phyloP scores from a whole-genome alignment of 805 yeast species.

The Komagataella ulmi region DNA sequence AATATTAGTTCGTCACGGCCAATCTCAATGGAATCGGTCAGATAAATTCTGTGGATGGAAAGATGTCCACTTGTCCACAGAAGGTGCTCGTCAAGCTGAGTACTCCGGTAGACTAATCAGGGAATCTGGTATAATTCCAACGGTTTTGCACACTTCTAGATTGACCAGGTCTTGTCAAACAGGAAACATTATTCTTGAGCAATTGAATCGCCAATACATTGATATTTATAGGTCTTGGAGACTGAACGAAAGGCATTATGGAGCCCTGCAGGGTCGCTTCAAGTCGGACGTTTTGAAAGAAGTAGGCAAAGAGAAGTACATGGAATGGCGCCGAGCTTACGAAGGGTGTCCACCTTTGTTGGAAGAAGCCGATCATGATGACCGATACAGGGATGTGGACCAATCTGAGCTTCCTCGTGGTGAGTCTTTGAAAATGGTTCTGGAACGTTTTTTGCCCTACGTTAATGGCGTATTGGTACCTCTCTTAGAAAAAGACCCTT shows the following conservation, averaged over 20 bases:
- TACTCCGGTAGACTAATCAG: constrained; percentile 48
- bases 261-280: constrained; percentile 67
- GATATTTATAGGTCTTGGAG: constrained; percentile 62
- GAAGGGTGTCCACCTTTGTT: constrained; percentile 54
- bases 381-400: constrained; percentile 27
- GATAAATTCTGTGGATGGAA: constrained; percentile 82
- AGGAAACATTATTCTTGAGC: constrained; percentile 48
- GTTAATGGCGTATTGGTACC: constrained; percentile 35
- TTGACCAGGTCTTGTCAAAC: constrained; percentile 67
- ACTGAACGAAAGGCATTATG: constrained; percentile 76
- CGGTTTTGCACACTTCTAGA: constrained; percentile 56
- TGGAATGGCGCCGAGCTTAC: constrained; percentile 69
- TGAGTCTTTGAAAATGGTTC: constrained; percentile 65
- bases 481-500: constrained; percentile 34
- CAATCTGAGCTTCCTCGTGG: constrained; percentile 48
- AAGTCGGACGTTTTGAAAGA: constrained; percentile 51
- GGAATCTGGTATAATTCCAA: constrained; percentile 33
- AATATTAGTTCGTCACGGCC: constrained; percentile 68
- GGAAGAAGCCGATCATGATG: constrained; percentile 23
- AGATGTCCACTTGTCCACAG: constrained; percentile 54
- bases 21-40: constrained; percentile 66
- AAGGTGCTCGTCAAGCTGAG: constrained; percentile 57
- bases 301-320: constrained; percentile 63
- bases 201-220: constrained; percentile 33
- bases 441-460: constrained; percentile 52